Conservation (phyloP, 2,329 filamentous ascomycete species). For the Biscogniauxia marginata region DNA sequence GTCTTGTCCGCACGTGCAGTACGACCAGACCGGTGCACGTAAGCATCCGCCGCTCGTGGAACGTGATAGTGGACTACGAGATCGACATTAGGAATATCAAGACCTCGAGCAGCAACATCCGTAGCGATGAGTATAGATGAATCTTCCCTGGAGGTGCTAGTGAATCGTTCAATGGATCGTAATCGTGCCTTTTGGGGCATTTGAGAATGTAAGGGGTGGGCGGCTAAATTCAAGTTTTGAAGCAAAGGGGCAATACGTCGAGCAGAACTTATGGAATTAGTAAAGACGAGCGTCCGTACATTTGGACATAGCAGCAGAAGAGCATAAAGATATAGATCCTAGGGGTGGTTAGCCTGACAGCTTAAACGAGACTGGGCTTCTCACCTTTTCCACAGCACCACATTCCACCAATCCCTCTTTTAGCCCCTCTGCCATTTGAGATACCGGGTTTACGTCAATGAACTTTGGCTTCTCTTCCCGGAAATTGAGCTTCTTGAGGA, state of each 20-base stretch:
- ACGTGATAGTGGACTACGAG: slow-evolving; percentile 95
- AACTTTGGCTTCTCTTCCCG: slow-evolving; percentile 81
- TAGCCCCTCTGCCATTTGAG: slow-evolving; percentile 82
- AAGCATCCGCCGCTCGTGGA: slow-evolving; percentile 85
- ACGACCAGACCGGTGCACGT: slow-evolving; percentile 92
- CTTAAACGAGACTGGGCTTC: slow-evolving; percentile 2
- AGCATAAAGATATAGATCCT: slow-evolving; percentile 91
- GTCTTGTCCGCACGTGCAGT: slow-evolving; percentile 79
- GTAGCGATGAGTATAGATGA: slow-evolving; percentile 80
- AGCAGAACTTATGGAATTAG: slow-evolving; percentile 92
- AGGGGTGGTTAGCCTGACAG: slow-evolving; percentile 9
- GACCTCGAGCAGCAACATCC: slow-evolving; percentile 87
- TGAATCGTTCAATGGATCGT: slow-evolving; percentile 89
- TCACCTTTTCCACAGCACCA: slow-evolving; percentile 85
- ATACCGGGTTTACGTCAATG: slow-evolving; percentile 85
- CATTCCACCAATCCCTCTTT: slow-evolving; percentile 93
- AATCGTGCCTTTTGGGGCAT: slow-evolving; percentile 96
- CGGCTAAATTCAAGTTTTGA: slow-evolving; percentile 75
- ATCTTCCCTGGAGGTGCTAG: slow-evolving; percentile 53
- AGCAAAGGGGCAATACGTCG: slow-evolving; percentile 82
- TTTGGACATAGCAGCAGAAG: slow-evolving; percentile 80
- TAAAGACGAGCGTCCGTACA: slow-evolving; percentile 83
- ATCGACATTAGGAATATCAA: slow-evolving; percentile 89
- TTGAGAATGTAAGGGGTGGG: slow-evolving; percentile 80
- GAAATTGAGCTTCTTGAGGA: slow-evolving; percentile 88